These are phyloP conservation scores for Rhipidocladum racemiflorum DNA, from an alignment of 176 grass and related monocot species.

Conservation along the genomic window DNA sequence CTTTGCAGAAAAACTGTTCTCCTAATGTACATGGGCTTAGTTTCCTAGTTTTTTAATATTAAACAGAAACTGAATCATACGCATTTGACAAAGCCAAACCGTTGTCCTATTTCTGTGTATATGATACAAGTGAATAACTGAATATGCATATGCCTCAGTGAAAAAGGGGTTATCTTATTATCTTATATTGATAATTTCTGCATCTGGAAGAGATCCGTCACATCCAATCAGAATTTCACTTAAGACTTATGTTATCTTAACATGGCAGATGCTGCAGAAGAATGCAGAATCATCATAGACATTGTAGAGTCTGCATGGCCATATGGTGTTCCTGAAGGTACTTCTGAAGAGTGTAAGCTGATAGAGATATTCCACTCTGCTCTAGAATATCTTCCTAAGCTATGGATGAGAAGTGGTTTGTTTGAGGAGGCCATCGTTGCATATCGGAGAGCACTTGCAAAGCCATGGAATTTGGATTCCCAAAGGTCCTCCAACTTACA, in stretches of 20 bases:
- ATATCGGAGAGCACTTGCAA: conserved; percentile 69
- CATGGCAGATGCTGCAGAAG: conserved; percentile 89
- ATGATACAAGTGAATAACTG: conserved; percentile 18
- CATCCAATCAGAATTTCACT: conserved; percentile 27
- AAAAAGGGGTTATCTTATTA: conserved; percentile 3
- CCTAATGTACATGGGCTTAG: background rate
- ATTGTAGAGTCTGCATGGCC: conserved; percentile 89
- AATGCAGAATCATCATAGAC: conserved; percentile 84
- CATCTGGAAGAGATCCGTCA: background rate
- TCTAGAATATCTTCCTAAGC: conserved; percentile 82
- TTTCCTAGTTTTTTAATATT: conserved; percentile 7
- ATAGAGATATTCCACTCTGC: conserved; percentile 82
- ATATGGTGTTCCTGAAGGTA: conserved; percentile 62
- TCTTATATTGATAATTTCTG: conserved; percentile 14
- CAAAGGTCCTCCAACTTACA: conserved; percentile 67
- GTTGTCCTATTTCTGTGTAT: background rate
- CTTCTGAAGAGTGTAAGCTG: conserved; percentile 69
- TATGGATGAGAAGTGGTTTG: conserved; percentile 77
- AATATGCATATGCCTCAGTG: background rate
- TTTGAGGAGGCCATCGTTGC: conserved; percentile 76
- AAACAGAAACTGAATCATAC: conserved; percentile 8
- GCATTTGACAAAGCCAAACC: conserved; percentile 3
- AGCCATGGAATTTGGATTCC: conserved; percentile 75
- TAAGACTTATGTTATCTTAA: conserved; percentile 27
- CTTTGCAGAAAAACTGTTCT: background rate